Evolutionary conservation across 768 basidiomycete genomes (phyloP).

Genomic region (Kwoniella sp.): DNA sequence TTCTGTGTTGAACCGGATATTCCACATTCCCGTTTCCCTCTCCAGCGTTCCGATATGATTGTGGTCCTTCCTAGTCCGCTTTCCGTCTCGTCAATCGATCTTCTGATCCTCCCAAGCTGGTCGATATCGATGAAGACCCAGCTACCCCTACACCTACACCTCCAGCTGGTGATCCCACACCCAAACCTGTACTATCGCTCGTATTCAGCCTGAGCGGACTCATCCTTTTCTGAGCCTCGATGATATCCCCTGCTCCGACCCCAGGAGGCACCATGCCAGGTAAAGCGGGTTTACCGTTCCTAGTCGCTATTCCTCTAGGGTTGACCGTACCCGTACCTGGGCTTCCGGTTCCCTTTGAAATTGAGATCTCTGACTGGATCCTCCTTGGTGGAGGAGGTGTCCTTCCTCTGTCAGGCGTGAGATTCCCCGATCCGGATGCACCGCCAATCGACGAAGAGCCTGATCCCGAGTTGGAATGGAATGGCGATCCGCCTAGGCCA

Average conservation of each 20-base stretch:
- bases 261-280: background rate
- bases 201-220: slow-evolving; percentile 5
- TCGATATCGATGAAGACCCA: background rate
- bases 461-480: background rate
- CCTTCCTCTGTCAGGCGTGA: slow-evolving; percentile 6
- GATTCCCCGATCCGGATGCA: background rate
- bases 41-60: too few relatives aligned
- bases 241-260: slow-evolving; percentile 1
- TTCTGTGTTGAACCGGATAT: too few relatives aligned
- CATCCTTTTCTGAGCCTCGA: slow-evolving; percentile 10
- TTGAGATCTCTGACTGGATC: slow-evolving; percentile 12
- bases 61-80: slow-evolving; percentile 5
- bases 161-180: background rate
- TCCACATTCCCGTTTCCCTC: background rate
- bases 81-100: slow-evolving; percentile 14
- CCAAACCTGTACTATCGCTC: background rate
- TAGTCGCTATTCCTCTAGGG: slow-evolving; percentile 27
- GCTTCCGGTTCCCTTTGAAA: background rate
- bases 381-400: slow-evolving; percentile 27
- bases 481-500: background rate
- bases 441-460: background rate
- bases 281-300: slow-evolving; percentile 19
- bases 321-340: slow-evolving; percentile 1
- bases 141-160: background rate
- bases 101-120: background rate